Evolutionary conservation across 1,284 basidiomycete genomes (phyloP).

Genomic region (Heterobasidion irregulare): DNA sequence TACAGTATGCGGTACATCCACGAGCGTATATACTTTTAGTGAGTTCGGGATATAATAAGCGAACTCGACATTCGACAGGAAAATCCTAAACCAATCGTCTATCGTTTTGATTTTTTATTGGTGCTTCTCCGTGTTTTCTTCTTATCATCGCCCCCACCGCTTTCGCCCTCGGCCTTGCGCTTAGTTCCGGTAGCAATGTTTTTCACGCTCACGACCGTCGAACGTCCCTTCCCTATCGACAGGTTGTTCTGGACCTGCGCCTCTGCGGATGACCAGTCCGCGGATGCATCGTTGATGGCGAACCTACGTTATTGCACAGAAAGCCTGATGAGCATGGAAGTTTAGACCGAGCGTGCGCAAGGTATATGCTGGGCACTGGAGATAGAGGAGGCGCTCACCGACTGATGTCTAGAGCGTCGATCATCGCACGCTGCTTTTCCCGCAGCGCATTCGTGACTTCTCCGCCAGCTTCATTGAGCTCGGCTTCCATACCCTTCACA

Average conservation of each 20-base stretch:
- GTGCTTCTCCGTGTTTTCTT: constrained; percentile 43
- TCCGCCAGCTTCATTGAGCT: constrained; percentile 68
- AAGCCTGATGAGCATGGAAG: constrained; percentile 14
- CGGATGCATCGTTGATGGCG: constrained; percentile 62
- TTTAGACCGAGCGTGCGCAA: background rate
- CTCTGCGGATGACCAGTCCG: constrained; percentile 73
- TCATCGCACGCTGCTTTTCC: constrained; percentile 77
- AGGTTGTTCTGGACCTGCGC: constrained; percentile 49
- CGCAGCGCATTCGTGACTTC: constrained; percentile 38
- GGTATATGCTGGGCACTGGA: background rate
- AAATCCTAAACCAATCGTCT: constrained; percentile 1
- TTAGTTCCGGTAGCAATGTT: constrained; percentile 46
- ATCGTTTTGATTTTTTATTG: constrained; percentile 49
- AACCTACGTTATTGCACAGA: constrained; percentile 41
- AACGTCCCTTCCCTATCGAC: constrained; percentile 36
- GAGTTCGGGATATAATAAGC: background rate
- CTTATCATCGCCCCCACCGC: constrained; percentile 27
- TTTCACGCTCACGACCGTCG: constrained; percentile 75
- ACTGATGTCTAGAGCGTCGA: constrained; percentile 77
- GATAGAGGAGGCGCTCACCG: constrained; percentile 37
- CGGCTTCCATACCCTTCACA: constrained; percentile 45
- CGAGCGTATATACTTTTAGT: background rate
- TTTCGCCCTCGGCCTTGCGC: constrained; percentile 41
- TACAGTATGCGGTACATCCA: background rate
- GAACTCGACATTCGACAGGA: background rate